phyloP scores from a whole-genome alignment of 2,329 filamentous ascomycete species.

The Mariannaea elegans region DNA sequence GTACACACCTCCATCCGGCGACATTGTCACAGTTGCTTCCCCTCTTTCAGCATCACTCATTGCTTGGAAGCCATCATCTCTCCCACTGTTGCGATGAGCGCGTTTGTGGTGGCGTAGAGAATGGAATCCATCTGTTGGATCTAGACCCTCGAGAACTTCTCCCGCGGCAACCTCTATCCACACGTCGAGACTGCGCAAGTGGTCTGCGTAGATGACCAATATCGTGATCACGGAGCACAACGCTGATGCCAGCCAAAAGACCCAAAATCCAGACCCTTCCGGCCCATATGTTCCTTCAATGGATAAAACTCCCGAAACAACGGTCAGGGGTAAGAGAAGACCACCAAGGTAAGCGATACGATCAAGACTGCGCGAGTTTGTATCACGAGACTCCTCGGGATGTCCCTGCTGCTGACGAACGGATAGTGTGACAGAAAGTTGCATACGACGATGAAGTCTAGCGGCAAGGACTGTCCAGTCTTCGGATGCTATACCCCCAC shows the following conservation, averaged over 20 bases:
- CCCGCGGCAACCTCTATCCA: conserved; percentile 54
- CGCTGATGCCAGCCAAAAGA: conserved; percentile 57
- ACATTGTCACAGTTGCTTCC: conserved; percentile 48
- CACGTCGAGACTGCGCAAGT: conserved; percentile 55
- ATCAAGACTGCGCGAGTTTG: conserved; percentile 53
- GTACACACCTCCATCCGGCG: conserved; percentile 33
- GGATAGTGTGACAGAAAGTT: conserved; percentile 27
- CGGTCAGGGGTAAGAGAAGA: conserved; percentile 56
- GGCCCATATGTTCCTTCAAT: conserved; percentile 58
- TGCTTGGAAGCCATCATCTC: conserved; percentile 48
- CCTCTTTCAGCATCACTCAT: conserved; percentile 29
- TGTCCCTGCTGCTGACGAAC: conserved; percentile 13
- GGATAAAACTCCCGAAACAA: conserved; percentile 57
- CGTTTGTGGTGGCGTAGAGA: conserved; percentile 8
- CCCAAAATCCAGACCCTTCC: conserved; percentile 52
- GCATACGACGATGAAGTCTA: conserved; percentile 34
- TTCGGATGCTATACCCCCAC: conserved; percentile 20
- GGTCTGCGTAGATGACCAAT: conserved; percentile 58
- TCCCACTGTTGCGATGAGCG: conserved; percentile 38
- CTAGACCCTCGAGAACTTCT: conserved; percentile 39
- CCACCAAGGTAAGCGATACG: conserved; percentile 61
- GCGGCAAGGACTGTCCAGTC: conserved; percentile 36
- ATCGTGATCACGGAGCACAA: conserved; percentile 51
- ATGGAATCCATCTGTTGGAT: conserved; percentile 9
- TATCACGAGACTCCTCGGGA: conserved; percentile 32